Evolutionary conservation across 2,329 filamentous ascomycete genomes (phyloP), one percentile per base, ranked within the genome.

Genomic region (Hymenoscyphus linearis): DNA sequence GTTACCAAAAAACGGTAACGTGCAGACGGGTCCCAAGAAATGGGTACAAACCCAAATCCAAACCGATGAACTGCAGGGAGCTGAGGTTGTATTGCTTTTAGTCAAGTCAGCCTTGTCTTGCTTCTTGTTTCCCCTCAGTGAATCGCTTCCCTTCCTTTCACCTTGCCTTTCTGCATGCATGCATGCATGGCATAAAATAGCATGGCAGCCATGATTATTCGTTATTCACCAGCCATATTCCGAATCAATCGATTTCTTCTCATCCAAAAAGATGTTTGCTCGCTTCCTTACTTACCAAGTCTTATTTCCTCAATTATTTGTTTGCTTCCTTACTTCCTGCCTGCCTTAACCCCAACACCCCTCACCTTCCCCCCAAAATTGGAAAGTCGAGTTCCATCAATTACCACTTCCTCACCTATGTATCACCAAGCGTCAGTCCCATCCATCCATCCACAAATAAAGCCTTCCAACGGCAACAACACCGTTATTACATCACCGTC

Each of bases 1-100:
- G 54, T 35, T 56, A 56, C 54, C 54, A 54, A 10, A 54, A 10
- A 40, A 22, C 54, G 54, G 54, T 14, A 26, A n/a, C 54, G 22
- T 56, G 54, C 54, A 56, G 54, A 10, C 36, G 31, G 31, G 2
- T 56, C 31, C 35, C 54, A 56, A 37, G 31, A 25, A 18, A 16
- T 37, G 54, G 54, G 35, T 54, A 40, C 54, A 37, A 34, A 27
- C 22, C 27, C 12, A 53, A 34, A 18, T 54, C 26, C 54, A 37
- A 34, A 27, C 22, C 27, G 25, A 53, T 12, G 4, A 27, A 53
- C 16, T 31, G 50, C 13, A 53, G n/a, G n/a, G n/a, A n/a, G 25
- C 27, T 53, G 50, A 34, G 50, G 26, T 53, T 31, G 27, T 53
- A 53, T 53, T 25, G 47, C n/a, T n/a, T n/a, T n/a, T n/a, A n/a